Percentiles rank a stretch among this genome's conserved stretches.
Evolutionary conservation across 148 eudicot species (phyloP).

Genomic region (Fallopia convolvulus): DNA sequence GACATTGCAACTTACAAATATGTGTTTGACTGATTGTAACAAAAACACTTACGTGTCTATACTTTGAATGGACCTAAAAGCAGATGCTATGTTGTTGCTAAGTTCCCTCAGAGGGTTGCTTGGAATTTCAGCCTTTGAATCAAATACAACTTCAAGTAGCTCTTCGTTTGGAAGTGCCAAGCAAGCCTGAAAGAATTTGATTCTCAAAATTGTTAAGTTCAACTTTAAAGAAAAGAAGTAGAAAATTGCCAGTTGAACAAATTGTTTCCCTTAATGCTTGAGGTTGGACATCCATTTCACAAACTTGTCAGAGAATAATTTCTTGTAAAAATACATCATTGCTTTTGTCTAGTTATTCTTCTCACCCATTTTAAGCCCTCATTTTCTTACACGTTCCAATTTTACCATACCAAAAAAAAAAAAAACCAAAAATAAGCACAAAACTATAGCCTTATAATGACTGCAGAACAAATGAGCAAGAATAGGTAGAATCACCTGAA

Average conservation of each 20-base stretch:
- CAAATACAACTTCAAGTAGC: slow-evolving; percentile 30
- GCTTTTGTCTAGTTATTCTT: neutral
- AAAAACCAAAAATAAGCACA: neutral
- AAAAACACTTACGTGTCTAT: slow-evolving; percentile 38
- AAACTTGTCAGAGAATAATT: neutral
- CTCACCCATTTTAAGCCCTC: neutral
- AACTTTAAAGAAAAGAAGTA: neutral
- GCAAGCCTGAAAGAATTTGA: slow-evolving; percentile 50
- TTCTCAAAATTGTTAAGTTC: neutral
- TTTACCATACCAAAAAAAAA: neutral
- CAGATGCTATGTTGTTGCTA: slow-evolving; percentile 50
- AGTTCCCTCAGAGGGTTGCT: slow-evolving; percentile 36
- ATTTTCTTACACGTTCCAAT: neutral
- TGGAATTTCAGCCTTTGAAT: slow-evolving; percentile 24
- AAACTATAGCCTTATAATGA: neutral
- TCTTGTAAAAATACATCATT: neutral
- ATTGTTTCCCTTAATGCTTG: neutral
- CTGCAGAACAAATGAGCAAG: neutral
- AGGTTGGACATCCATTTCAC: neutral
- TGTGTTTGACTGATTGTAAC: neutral
- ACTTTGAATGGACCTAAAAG: slow-evolving; percentile 49
- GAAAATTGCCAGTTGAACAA: neutral
- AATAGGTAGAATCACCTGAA: slow-evolving; percentile 45
- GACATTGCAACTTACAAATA: neutral
- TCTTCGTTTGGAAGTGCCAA: slow-evolving; percentile 37